Base-by-base conservation (phyloP, 805 yeast species). In the Yamadazyma ubonensis region DNA sequence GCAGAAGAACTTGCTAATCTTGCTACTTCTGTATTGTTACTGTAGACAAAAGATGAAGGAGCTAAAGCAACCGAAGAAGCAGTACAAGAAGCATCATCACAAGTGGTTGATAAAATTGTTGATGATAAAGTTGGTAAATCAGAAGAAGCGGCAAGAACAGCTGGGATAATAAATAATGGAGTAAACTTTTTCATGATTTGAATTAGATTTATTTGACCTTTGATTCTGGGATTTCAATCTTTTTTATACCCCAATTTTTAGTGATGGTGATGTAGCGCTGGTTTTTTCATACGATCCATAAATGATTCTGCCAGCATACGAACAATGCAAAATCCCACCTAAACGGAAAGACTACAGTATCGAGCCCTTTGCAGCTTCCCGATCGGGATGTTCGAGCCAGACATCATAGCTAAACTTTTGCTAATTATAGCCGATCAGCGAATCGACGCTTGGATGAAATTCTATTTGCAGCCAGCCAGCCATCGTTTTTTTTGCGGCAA, bases 121-220 rank as follows among this genome's bases (percentile, higher is more conserved):
- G 59, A 52, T 36, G 48, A 42, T 15, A 53, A 51, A 15, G 59
- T 56, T 18, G 50, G 30, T 15, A 48, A 36, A 7, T 44, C 46
- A 14, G 54, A 50, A 18, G 52, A 49, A 12, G 55, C 57, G 22
- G 58, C 58, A 21, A 51, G 35, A n/a, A 50, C 52, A n/a, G 39
- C 28, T 11, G 59, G 43, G 12, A 50, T 42, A 27, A 58, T 33
- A n/a, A 51, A 32, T 30, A 46, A 43, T 23, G 42, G 30, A 17
- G 40, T 17, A 11, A 41, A 21, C 15, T 26, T 20, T 16, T 36
- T 41, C 37, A 41, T 38, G 27, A 4, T 21, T n/a, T 20, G 15
- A 26, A 26, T 12, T 6, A 19, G 32, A 12, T 30, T 17, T 19
- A 17, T 16, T 5, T 30, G 19, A 16, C 16, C 26, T 4, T 6